Percentiles rank a stretch among this genome's conserved stretches.
These are phyloP conservation scores for Malania oleifera DNA, from an alignment of 164 flowering plant species.

Conservation along the genomic window DNA sequence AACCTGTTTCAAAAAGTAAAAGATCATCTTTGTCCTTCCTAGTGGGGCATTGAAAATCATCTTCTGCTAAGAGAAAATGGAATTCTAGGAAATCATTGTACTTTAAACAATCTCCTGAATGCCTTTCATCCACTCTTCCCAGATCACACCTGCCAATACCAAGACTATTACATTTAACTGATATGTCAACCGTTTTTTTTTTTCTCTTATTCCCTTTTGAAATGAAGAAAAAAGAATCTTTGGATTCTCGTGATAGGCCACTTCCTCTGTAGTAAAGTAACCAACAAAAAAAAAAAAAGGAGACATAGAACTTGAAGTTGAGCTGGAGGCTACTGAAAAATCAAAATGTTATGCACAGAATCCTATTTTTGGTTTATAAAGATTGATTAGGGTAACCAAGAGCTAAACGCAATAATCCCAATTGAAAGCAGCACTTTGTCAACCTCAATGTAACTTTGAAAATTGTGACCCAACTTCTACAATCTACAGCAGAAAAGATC, in stretches of 20 bases:
- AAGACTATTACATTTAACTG: too few species aligned
- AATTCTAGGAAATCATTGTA: slow-evolving; percentile 10
- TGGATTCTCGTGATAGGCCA: too few species aligned
- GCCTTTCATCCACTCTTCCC: neutral
- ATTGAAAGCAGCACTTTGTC: slow-evolving; percentile 18
- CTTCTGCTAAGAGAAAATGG: slow-evolving; percentile 11
- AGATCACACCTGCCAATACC: slow-evolving; percentile 4
- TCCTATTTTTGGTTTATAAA: slow-evolving; percentile 16
- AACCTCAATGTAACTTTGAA: slow-evolving; percentile 9
- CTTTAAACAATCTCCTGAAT: too few species aligned
- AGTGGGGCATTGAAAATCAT: slow-evolving; percentile 15
- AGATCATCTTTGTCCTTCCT: slow-evolving; percentile 25
- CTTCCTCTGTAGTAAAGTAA: too few species aligned
- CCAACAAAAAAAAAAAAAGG: too few species aligned
- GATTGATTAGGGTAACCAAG: slow-evolving; percentile 15
- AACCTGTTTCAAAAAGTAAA: slow-evolving; percentile 4
- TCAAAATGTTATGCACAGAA: slow-evolving; percentile 16
- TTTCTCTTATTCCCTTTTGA: slow-evolving; percentile 20
- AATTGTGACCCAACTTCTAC: slow-evolving; percentile 10
- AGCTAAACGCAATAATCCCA: slow-evolving; percentile 17
- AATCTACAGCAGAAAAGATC: slow-evolving; percentile 11
- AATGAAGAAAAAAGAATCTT: too few species aligned
- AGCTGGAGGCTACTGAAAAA: slow-evolving; percentile 20
- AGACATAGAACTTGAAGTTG: slow-evolving; percentile 24
- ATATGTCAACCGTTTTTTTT: slow-evolving; percentile 7